Base-by-base conservation (phyloP, 305 asterid genomes). In the Striga hermonthica region DNA sequence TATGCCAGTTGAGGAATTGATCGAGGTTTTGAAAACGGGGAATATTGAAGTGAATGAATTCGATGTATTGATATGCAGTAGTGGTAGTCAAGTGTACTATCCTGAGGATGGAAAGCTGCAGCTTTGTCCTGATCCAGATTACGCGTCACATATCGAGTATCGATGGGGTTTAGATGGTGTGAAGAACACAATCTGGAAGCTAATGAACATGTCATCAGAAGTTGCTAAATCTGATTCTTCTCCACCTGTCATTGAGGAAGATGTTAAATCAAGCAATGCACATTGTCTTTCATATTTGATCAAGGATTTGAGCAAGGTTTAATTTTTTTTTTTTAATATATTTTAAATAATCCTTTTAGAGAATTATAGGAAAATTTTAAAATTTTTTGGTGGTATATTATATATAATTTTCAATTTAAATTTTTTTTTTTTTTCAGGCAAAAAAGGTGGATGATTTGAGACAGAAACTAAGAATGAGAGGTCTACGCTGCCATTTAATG, bases 91-190 rank as follows among this genome's bases (percentile, higher is more conserved):
- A 72, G 82, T 88, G n/a, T 86, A 84, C 64, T 91, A 88, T 67
- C 95, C 98, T 0, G 87, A 74, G 45, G 78, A 80, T 36, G 92
- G 86, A 37, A 83, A 82, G 71, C 31, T 22, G 31, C 31, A 22
- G 31, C 79, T 82, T 49, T 67, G 44, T 56, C 84, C 86, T 0
- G 98, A 91, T 69, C 83, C 82, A 1, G 95, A 91, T 71, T 83
- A 91, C 50, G 84, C 86, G 1, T 56, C 90, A 0, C 98, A 91
- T 75, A 83, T 88, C 4, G 95, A 88, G 9, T 91, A 88, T 48
- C 82, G 98, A 47, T 91, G 96, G 98, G 95, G 97, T 60, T 79
- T 79, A 1, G 92, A 86, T 70, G 97, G 97, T 9, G 61, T 90
- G 75, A 86, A 81, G 72, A 90, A 76, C 78, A 86, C 95, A n/a